Conservation (phyloP, 148 eudicot species). For the Rhododendron henanense region DNA sequence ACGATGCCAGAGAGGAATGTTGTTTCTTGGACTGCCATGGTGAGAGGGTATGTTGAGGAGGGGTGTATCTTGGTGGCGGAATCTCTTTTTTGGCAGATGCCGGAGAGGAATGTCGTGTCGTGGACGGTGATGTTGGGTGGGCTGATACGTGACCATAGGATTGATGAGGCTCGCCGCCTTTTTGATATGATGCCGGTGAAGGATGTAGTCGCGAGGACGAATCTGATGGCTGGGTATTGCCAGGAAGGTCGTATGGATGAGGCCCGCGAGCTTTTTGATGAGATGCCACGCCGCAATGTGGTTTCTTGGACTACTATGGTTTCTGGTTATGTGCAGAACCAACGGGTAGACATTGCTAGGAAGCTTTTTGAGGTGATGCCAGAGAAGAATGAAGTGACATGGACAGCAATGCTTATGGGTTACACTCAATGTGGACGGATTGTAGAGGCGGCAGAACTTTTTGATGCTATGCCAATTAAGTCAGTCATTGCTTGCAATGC, state of each 20-base stretch:
- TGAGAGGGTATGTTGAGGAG: conserved; percentile 40
- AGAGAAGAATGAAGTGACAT: conserved; percentile 48
- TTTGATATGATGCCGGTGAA: conserved; percentile 46
- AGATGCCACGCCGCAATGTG: conserved; percentile 39
- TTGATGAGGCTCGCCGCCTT: conserved; percentile 34
- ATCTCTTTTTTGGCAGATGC: conserved; percentile 35
- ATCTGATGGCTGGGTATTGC: conserved; percentile 43
- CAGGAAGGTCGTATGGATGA: conserved; percentile 34
- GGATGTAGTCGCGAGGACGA: conserved; percentile 42
- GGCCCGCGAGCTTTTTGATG: conserved; percentile 43
- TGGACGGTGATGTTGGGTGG: conserved; percentile 51
- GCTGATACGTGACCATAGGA: conserved; percentile 25
- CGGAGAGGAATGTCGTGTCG: conserved; percentile 40
- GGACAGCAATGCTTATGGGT: conserved; percentile 60
- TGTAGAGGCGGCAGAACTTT: conserved; percentile 44
- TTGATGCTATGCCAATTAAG: conserved; percentile 40
- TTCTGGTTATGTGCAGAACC: conserved; percentile 30
- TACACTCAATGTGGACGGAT: conserved; percentile 46
- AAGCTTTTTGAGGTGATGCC: conserved; percentile 65
- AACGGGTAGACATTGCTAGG: conserved; percentile 43
- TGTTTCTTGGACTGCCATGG: conserved; percentile 44
- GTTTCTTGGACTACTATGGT: conserved; percentile 49
- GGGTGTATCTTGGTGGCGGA: conserved; percentile 34
- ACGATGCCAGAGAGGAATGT: conserved; percentile 39
- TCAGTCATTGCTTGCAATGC: conserved; percentile 38